Evolutionary conservation across 2,329 filamentous ascomycete species (phyloP).

Genomic region (Diaporthe citrichinensis): DNA sequence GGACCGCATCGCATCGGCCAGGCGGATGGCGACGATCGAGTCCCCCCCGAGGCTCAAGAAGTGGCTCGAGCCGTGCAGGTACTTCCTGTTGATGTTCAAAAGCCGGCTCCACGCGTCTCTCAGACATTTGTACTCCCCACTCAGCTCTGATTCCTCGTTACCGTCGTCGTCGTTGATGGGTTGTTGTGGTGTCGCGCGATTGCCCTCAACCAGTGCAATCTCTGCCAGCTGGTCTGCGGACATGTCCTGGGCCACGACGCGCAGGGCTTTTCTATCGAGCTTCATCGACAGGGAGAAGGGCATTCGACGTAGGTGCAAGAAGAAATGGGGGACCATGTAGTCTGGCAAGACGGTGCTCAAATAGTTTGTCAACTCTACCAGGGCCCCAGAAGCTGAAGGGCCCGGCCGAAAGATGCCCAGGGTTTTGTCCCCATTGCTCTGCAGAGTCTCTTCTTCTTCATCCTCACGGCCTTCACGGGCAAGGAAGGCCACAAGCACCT

Average conservation of each 20-base stretch:
- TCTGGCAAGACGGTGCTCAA: background rate
- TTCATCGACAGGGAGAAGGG: background rate
- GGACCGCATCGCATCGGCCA: background rate
- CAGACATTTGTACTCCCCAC: background rate
- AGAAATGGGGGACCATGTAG: background rate
- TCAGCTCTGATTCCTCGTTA: background rate
- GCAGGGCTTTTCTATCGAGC: background rate
- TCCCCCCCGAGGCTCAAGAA: background rate
- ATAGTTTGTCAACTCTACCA: background rate
- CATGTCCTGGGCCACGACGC: background rate
- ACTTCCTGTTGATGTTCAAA: background rate
- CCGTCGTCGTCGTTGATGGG: background rate
- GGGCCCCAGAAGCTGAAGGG: background rate
- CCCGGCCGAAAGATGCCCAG: background rate
- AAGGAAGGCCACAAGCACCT: background rate
- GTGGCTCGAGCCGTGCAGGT: background rate
- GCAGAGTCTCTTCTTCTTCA: background rate
- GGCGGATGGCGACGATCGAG: background rate
- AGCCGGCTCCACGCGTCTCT: background rate
- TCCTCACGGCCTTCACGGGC: background rate
- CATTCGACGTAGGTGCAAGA: background rate
- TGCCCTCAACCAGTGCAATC: background rate
- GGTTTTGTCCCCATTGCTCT: background rate
- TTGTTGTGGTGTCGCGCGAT: background rate
- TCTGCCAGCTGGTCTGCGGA: background rate